Conservation (phyloP, 495 filamentous ascomycete genomes). For the Penicillium pulvis region DNA sequence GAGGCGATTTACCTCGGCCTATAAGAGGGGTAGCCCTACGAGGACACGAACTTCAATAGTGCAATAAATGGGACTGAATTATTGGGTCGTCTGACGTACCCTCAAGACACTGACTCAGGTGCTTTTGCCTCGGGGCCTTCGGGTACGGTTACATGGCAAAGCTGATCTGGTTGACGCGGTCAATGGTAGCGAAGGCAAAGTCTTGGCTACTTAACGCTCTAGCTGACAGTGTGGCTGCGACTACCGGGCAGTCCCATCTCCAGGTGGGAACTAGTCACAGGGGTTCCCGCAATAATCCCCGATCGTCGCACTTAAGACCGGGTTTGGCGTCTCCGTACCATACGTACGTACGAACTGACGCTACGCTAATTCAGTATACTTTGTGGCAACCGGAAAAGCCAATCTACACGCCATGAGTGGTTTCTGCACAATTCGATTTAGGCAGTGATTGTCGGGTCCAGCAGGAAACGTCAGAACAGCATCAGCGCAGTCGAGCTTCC, state of each 20-base stretch:
- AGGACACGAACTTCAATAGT: background rate
- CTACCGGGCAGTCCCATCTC: constrained; percentile 3
- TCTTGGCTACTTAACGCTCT: background rate
- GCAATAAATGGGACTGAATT: background rate
- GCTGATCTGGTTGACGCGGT: background rate
- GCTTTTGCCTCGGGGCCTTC: background rate
- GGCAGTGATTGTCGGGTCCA: constrained; percentile 14
- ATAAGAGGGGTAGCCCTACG: background rate
- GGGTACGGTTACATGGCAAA: constrained; percentile 5
- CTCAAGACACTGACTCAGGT: constrained; percentile 5
- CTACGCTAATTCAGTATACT: background rate
- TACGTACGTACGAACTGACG: background rate
- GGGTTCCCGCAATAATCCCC: constrained; percentile 1
- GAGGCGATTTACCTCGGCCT: constrained; percentile 1
- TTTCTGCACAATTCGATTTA: constrained; percentile 12
- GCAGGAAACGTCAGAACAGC: constrained; percentile 2
- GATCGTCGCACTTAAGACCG: background rate
- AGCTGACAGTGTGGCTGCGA: constrained; percentile 3
- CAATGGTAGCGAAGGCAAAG: constrained; percentile 3
- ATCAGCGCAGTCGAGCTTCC: background rate
- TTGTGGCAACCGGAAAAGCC: constrained; percentile 11
- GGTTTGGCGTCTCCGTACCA: too few species aligned
- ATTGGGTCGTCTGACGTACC: constrained; percentile 12
- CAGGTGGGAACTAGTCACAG: background rate
- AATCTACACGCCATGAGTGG: background rate